Conservation (phyloP, 305 asterid species). For the Withania somnifera region DNA sequence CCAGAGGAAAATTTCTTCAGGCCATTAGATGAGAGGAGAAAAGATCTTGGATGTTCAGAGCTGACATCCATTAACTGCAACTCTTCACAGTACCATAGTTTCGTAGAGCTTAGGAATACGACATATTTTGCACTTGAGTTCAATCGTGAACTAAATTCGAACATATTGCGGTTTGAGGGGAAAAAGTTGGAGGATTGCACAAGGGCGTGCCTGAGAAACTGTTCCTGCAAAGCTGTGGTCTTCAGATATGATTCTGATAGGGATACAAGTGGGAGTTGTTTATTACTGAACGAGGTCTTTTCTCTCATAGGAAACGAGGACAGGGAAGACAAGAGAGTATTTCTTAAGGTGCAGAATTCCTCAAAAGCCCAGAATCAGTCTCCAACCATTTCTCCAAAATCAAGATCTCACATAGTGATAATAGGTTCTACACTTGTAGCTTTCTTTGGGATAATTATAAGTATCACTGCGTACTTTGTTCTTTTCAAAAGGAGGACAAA, state of each 20-base stretch:
- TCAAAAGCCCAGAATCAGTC: neutral
- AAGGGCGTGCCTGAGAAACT: constrained; percentile 4
- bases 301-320: neutral
- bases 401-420: neutral
- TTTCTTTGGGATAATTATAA: neutral
- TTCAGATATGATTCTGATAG: neutral
- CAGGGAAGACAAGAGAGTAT: neutral
- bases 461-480: neutral
- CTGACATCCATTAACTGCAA: constrained; percentile 1
- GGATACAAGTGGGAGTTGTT: neutral
- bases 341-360: constrained; percentile 12
- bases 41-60: constrained; percentile 1
- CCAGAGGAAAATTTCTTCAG: neutral
- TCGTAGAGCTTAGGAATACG: neutral
- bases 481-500: neutral
- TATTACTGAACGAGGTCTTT: neutral
- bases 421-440: neutral
- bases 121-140: neutral
- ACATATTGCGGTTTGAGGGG: neutral
- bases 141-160: neutral
- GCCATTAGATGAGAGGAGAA: neutral
- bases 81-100: neutral
- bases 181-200: constrained; percentile 5
- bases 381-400: neutral
- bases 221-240: constrained; percentile 12